Conservation (phyloP, 1,284 basidiomycete genomes). For the Ceratorhiza oryzae-sativae region DNA sequence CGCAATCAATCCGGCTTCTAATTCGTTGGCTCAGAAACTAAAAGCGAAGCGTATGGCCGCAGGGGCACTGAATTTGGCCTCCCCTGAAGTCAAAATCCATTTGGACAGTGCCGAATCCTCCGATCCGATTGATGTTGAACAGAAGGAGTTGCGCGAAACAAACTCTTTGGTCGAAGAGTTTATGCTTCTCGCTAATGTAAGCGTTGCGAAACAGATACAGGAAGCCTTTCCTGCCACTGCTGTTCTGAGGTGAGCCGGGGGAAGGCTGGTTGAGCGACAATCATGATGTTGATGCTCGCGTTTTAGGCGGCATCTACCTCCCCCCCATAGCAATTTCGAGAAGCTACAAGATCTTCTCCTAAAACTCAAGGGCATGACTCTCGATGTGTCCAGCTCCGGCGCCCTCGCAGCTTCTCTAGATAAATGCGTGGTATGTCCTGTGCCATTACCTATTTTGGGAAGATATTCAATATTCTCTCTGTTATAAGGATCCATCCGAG, state of each 20-base stretch:
- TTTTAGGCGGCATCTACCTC: constrained; percentile 86
- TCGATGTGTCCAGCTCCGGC: constrained; percentile 92
- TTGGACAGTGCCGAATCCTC: constrained; percentile 91
- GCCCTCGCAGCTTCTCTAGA: constrained; percentile 92
- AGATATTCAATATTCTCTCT: neutral
- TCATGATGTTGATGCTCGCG: neutral
- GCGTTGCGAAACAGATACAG: constrained; percentile 90
- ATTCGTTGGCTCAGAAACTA: constrained; percentile 85
- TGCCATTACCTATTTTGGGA: too few species aligned
- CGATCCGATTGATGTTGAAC: constrained; percentile 97
- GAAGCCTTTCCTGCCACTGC: constrained; percentile 96
- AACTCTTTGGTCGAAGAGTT: constrained; percentile 99
- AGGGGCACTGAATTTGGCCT: constrained; percentile 95
- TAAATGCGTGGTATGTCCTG: constrained; percentile 75
- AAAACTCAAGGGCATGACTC: constrained; percentile 84
- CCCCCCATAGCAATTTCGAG: constrained; percentile 94
- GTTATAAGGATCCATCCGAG: constrained; percentile 70
- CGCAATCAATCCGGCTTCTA: constrained; percentile 90
- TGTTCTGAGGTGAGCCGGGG: constrained; percentile 73
- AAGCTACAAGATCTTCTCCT: constrained; percentile 91
- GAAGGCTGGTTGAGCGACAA: neutral
- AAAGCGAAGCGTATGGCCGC: constrained; percentile 89
- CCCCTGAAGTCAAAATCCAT: constrained; percentile 97
- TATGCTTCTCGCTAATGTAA: constrained; percentile 98
- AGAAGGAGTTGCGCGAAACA: constrained; percentile 92